Evolutionary conservation across 2,329 filamentous ascomycete genomes (phyloP).

Genomic region (Phyllosticta paracitricarpa): DNA sequence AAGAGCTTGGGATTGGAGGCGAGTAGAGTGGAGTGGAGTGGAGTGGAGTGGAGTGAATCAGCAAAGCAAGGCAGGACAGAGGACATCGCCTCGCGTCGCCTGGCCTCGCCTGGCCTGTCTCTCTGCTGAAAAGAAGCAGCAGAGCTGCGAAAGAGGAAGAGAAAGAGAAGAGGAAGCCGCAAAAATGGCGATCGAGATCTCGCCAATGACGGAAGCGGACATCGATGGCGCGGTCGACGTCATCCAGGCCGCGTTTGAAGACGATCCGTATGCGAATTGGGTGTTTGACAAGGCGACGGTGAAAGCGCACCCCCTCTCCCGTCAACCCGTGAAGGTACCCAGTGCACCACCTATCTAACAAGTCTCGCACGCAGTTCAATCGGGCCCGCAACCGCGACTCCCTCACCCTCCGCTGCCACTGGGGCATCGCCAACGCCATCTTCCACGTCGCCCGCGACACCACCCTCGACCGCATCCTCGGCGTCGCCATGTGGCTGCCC

Average conservation of each 20-base stretch:
- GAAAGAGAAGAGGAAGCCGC: too few species aligned
- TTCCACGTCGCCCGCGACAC: slow-evolving; percentile 61
- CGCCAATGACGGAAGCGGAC: slow-evolving; percentile 46
- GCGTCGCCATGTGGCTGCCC: slow-evolving; percentile 63
- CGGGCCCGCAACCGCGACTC: slow-evolving; percentile 51
- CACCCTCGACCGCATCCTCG: slow-evolving; percentile 44
- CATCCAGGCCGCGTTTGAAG: slow-evolving; percentile 55
- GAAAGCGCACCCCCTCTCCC: slow-evolving; percentile 8
- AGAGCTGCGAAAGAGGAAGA: too few species aligned
- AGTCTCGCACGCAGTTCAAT: slow-evolving; percentile 42
- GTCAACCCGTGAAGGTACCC: background rate
- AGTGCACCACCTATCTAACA: background rate
- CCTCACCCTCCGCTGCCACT: slow-evolving; percentile 54
- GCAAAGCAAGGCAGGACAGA: too few species aligned
- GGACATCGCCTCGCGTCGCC: too few species aligned
- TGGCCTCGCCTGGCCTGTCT: too few species aligned
- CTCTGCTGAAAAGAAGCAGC: too few species aligned
- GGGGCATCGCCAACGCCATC: slow-evolving; percentile 59
- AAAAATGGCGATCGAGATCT: slow-evolving; percentile 42
- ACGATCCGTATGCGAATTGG: slow-evolving; percentile 59
- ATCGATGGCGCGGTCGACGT: slow-evolving; percentile 55
- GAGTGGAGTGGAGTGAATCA: too few species aligned
- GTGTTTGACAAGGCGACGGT: slow-evolving; percentile 51
- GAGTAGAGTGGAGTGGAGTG: too few species aligned
- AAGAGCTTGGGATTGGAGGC: too few species aligned